phyloP scores from a whole-genome alignment of 257 asterid genomes.

The Solanum appendiculatum region DNA sequence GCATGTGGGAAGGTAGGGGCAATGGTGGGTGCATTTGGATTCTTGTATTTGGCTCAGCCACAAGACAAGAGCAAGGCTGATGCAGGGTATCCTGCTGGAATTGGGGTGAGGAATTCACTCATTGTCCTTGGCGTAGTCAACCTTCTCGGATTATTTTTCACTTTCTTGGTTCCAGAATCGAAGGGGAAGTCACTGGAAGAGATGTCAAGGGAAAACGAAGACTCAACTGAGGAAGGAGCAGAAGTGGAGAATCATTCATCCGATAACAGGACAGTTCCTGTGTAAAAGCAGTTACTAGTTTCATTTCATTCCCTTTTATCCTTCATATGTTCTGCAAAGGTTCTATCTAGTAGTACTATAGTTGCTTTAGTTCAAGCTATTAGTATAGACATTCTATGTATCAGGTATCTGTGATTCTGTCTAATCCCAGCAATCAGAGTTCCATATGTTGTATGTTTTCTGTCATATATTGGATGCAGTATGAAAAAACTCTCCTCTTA shows the following conservation, averaged over 20 bases:
- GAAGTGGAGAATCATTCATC: not conserved
- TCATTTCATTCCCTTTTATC: not conserved
- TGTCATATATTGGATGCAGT: not conserved
- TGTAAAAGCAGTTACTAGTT: not conserved
- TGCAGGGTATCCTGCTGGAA: conserved; percentile 53
- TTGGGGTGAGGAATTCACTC: conserved; percentile 47
- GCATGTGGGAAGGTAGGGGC: conserved; percentile 66
- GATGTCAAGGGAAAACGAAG: conserved; percentile 36
- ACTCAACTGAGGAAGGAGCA: not conserved
- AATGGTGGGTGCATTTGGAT: conserved; percentile 63
- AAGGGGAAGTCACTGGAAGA: conserved; percentile 56
- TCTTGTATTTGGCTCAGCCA: conserved; percentile 47
- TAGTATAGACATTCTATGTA: not conserved
- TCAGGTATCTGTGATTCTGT: no score
- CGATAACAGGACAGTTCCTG: not conserved
- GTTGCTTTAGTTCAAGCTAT: not conserved
- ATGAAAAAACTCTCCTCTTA: not conserved
- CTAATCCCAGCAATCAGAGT: not conserved
- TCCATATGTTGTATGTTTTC: not conserved
- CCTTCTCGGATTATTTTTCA: conserved; percentile 30
- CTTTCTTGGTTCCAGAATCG: conserved; percentile 52
- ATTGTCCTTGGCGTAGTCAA: conserved; percentile 40
- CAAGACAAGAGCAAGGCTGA: conserved; percentile 39
- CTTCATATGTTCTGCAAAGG: not conserved
- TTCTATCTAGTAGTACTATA: not conserved